phyloP scores from a whole-genome alignment of 2,329 filamentous ascomycete genomes.

The Cercospora sp. region DNA sequence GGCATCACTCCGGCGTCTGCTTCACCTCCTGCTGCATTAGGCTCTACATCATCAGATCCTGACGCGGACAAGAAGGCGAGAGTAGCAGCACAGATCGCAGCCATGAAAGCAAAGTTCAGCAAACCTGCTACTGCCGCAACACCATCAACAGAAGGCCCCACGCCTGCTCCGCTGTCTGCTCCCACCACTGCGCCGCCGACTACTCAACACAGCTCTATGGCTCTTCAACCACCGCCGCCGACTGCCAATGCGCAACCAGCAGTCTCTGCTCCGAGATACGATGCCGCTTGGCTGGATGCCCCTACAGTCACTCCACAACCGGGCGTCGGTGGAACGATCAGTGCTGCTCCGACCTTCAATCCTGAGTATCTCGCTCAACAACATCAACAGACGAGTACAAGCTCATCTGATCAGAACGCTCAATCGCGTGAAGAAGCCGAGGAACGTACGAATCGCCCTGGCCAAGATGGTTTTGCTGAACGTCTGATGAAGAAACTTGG shows the following conservation, averaged over 20 bases:
- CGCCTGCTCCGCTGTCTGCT: neutral
- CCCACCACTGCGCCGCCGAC: neutral
- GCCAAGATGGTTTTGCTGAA: constrained; percentile 80
- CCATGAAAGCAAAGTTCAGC: constrained; percentile 29
- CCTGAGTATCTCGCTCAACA: constrained; percentile 20
- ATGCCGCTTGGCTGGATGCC: constrained; percentile 5
- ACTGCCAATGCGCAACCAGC: neutral
- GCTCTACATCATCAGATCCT: constrained; percentile 10
- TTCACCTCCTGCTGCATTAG: constrained; percentile 29
- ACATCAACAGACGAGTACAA: neutral
- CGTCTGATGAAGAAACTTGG: constrained; percentile 92
- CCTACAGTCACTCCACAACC: neutral
- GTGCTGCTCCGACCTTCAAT: constrained; percentile 24
- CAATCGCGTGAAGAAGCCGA: constrained; percentile 39
- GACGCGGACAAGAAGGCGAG: constrained; percentile 27
- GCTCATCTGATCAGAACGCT: neutral
- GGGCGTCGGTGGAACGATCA: constrained; percentile 2
- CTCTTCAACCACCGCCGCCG: neutral
- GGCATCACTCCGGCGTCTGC: constrained; percentile 6
- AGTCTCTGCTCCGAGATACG: neutral
- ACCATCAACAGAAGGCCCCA: neutral
- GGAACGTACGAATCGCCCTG: constrained; percentile 65
- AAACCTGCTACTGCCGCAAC: neutral
- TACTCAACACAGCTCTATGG: neutral
- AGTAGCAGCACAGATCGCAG: constrained; percentile 30